These are phyloP conservation scores for Cordyceps pruinosa DNA, from an alignment of 2,329 filamentous ascomycete species.

Conservation along the genomic window DNA sequence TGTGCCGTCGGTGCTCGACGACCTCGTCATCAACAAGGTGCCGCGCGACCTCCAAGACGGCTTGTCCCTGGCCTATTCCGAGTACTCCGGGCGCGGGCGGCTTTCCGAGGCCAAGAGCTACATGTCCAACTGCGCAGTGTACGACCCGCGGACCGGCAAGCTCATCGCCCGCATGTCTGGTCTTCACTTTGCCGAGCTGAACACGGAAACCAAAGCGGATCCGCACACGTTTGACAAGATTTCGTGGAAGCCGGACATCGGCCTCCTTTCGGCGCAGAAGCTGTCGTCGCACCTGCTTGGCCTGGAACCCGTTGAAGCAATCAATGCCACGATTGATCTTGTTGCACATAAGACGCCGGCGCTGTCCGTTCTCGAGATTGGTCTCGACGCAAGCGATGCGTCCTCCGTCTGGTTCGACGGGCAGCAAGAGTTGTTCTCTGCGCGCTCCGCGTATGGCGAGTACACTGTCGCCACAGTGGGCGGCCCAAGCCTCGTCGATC, in stretches of 20 bases:
- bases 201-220: slow-evolving; percentile 17
- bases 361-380: slow-evolving; percentile 27
- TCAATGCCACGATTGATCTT: slow-evolving; percentile 23
- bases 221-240: slow-evolving; percentile 18
- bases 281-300: background rate
- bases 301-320: background rate
- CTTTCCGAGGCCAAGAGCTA: slow-evolving; percentile 3
- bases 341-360: slow-evolving; percentile 29
- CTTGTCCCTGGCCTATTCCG: background rate
- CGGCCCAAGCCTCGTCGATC: background rate
- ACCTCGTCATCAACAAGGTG: slow-evolving; percentile 14
- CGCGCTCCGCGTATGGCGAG: background rate
- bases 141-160: slow-evolving; percentile 17
- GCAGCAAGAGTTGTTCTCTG: background rate
- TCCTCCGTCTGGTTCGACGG: slow-evolving; percentile 22
- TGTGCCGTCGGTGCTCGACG: slow-evolving; percentile 23
- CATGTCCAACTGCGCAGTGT: slow-evolving; percentile 20
- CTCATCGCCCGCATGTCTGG: slow-evolving; percentile 18
- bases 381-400: slow-evolving; percentile 17
- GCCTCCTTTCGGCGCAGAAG: slow-evolving; percentile 11
- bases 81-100: background rate
- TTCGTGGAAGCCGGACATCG: slow-evolving; percentile 20
- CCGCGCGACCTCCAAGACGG: slow-evolving; percentile 2
- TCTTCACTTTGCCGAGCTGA: slow-evolving; percentile 17
- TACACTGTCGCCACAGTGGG: background rate